Evolutionary conservation across 2,329 filamentous ascomycete genomes (phyloP), one percentile per base, ranked within the genome.

Genomic region (Monosporascus sp.): DNA sequence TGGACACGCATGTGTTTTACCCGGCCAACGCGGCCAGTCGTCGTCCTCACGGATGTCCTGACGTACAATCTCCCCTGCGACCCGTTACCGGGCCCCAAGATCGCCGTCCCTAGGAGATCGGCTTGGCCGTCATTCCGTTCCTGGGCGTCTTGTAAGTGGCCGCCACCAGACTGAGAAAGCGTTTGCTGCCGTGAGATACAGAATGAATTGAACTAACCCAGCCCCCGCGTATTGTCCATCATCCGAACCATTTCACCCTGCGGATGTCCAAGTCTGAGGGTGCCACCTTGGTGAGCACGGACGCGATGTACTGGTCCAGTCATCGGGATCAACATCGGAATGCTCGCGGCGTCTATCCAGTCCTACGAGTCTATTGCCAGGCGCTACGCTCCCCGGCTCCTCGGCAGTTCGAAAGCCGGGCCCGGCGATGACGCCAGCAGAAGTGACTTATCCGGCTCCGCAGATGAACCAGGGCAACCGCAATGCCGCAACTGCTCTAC

Each of bases 1-100:
- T 78, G 51, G 62, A 74, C 48, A 72, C 77, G 56, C 74, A 76
- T 49, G 66, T 72, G 18, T 76, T 77, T 60, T 77, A 77, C 57
- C 69, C 77, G 22, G 66, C 70, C 51, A 76, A 77, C 54, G 74
- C 76, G 0, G 74, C 70, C 70, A 3, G 63, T 77, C 38, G 76
- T 77, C 59, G 75, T 78, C 54, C 54, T 73, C 15, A 77, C 75
- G 14, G 74, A 77, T 57, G 51, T 78, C 9, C 51, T 75, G 20
- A 75, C 74, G 24, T 76, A 74, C 55, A 66, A 2, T 61, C 78
- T 6, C 76, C 76, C 1, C 69, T 77, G 51, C 68, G 66, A 4
- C 70, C 76, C 14, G 64, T 78, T 22, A 64, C 71, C 55, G 68
- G 66, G 24, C 61, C 78, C 8, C 73, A 76, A 50, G 67, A 77